Percentiles rank a stretch among this genome's conserved stretches.
phyloP scores from a whole-genome alignment of 2,329 filamentous ascomycete genomes.

The Salinomyces thailandicus region DNA sequence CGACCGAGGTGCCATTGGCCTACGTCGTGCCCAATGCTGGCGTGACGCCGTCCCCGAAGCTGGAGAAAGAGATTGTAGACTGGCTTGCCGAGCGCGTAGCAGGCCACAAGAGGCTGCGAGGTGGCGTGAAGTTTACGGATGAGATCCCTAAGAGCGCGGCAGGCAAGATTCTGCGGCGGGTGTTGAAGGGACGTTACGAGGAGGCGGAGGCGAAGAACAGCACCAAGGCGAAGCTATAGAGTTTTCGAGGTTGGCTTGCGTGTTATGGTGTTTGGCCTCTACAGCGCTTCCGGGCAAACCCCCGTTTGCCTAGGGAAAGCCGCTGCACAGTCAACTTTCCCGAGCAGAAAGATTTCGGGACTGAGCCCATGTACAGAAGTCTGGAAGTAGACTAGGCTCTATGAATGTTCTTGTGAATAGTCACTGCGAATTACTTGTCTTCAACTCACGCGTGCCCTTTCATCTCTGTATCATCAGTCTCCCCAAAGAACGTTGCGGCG shows the following conservation, averaged over 20 bases:
- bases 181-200: conserved; percentile 33
- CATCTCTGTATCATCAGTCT: too few relatives aligned
- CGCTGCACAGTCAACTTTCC: too few relatives aligned
- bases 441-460: too few relatives aligned
- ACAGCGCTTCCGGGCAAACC: too few relatives aligned
- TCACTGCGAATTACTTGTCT: too few relatives aligned
- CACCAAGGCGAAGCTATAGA: conserved; percentile 33
- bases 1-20: conserved; percentile 36
- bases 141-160: conserved; percentile 37
- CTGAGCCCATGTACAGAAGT: too few relatives aligned
- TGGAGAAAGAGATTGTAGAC: conserved; percentile 31
- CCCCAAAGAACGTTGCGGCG: too few relatives aligned
- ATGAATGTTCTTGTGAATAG: too few relatives aligned
- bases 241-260: too few relatives aligned
- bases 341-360: too few relatives aligned
- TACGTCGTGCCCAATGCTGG: conserved; percentile 31
- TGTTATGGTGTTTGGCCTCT: neutral
- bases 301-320: too few relatives aligned
- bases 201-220: conserved; percentile 30
- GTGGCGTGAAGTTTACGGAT: conserved; percentile 34
- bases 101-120: conserved; percentile 35
- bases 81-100: conserved; percentile 36
- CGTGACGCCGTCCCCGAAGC: conserved; percentile 19
- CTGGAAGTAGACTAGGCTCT: too few relatives aligned
- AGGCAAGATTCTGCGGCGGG: conserved; percentile 37